phyloP scores from a whole-genome alignment of 1,139 yeast species.

The Fermentozyma sake region DNA sequence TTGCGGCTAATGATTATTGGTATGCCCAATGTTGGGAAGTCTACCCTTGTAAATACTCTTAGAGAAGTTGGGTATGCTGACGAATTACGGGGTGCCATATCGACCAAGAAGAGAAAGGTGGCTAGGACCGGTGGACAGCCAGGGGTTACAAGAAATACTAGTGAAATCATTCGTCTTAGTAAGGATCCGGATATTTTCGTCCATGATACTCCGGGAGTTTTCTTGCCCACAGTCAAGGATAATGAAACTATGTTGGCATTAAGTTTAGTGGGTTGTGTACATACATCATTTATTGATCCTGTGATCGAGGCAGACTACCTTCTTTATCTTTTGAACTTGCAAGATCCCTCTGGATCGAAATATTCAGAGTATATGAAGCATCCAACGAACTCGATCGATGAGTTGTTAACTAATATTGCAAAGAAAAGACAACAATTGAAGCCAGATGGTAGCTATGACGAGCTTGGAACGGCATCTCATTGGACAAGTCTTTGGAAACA shows the following conservation, averaged over 20 bases:
- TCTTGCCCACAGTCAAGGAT: slow-evolving; percentile 68
- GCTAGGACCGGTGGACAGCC: slow-evolving; percentile 87
- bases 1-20: slow-evolving; percentile 75
- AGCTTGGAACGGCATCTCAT: slow-evolving; percentile 59
- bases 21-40: slow-evolving; percentile 98
- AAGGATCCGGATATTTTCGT: slow-evolving; percentile 64
- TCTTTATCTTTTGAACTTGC: slow-evolving; percentile 67
- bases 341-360: slow-evolving; percentile 42
- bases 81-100: slow-evolving; percentile 16
- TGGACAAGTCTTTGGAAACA: slow-evolving; percentile 68
- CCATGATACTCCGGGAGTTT: slow-evolving; percentile 92
- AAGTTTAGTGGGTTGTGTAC: slow-evolving; percentile 76
- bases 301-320: slow-evolving; percentile 84
- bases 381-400: slow-evolving; percentile 75
- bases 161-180: slow-evolving; percentile 67
- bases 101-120: slow-evolving; percentile 53
- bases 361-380: slow-evolving; percentile 45
- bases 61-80: slow-evolving; percentile 49
- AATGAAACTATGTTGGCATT: slow-evolving; percentile 72
- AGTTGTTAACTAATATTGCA: slow-evolving; percentile 55
- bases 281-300: slow-evolving; percentile 68
- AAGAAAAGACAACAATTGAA: slow-evolving; percentile 32
- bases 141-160: slow-evolving; percentile 81
- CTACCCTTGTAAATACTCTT: slow-evolving; percentile 77
- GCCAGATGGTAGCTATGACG: slow-evolving; percentile 41